Percentiles rank a stretch among this genome's conserved stretches.
These are phyloP conservation scores for Neltuma alba DNA, from an alignment of 306 rosid species.

Conservation along the genomic window DNA sequence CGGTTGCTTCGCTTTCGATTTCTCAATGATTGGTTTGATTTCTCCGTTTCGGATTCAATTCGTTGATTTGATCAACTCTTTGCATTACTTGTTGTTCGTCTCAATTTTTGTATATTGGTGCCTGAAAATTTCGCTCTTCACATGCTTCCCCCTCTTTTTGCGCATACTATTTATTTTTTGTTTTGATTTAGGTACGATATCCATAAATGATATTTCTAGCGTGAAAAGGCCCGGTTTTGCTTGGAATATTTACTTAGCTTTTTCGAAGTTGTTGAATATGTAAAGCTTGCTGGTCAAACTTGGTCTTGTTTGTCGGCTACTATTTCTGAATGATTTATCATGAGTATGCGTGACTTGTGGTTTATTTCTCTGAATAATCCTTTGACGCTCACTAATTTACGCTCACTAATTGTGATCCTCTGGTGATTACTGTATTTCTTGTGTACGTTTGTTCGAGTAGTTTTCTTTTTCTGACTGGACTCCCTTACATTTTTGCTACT, in stretches of 20 bases:
- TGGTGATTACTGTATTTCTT: background rate
- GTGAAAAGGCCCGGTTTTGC: background rate
- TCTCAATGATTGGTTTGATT: background rate
- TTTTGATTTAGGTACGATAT: background rate
- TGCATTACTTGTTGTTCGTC: background rate
- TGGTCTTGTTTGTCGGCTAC: conserved; percentile 3
- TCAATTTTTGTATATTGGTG: background rate
- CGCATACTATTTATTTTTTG: background rate
- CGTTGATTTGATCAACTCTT: background rate
- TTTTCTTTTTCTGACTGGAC: background rate
- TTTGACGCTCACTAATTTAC: background rate
- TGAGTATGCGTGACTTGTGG: background rate
- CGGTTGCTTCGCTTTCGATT: background rate
- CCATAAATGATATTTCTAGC: background rate
- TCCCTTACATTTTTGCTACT: background rate
- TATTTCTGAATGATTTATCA: background rate
- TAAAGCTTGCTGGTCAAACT: background rate
- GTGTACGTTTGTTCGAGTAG: background rate
- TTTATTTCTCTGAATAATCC: background rate
- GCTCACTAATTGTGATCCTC: background rate
- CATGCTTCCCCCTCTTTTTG: background rate
- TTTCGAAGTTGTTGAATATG: background rate
- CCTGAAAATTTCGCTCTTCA: background rate
- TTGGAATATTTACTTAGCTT: background rate
- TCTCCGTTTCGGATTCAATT: background rate